Evolutionary conservation across 495 filamentous ascomycete species (phyloP).

Genomic region (Lophiostoma macrostomum): DNA sequence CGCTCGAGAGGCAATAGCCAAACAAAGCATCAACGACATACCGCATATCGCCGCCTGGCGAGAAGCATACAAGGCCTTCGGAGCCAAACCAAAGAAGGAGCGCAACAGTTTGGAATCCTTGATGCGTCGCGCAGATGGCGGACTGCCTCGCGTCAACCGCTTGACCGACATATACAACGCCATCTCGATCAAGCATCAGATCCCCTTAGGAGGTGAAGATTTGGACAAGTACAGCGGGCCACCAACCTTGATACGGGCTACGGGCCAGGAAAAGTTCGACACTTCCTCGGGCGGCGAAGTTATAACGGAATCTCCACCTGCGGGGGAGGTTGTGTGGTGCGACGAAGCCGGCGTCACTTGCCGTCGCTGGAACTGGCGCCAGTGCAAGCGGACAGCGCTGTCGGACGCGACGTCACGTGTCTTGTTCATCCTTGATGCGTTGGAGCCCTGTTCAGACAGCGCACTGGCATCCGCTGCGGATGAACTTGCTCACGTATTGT

Average conservation of each 20-base stretch:
- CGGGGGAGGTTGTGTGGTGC: background rate
- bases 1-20: constrained; percentile 4
- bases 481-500: background rate
- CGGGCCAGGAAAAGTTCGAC: constrained; percentile 8
- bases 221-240: constrained; percentile 40
- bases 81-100: constrained; percentile 24
- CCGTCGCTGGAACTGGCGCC: background rate
- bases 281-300: background rate
- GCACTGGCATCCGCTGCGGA: background rate
- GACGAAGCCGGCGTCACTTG: background rate
- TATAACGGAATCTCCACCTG: background rate
- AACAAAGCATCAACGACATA: constrained; percentile 15
- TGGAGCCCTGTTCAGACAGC: background rate
- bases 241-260: constrained; percentile 38
- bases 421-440: constrained; percentile 10
- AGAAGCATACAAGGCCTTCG: constrained; percentile 27
- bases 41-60: constrained; percentile 21
- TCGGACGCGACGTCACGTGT: background rate
- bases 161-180: constrained; percentile 44
- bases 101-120: constrained; percentile 37
- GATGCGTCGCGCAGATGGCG: constrained; percentile 37
- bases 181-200: constrained; percentile 42
- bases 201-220: constrained; percentile 41
- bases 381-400: background rate
- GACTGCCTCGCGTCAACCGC: constrained; percentile 39